Evolutionary conservation across 1,139 yeast genomes (phyloP).

Genomic region (Pichia sp.): DNA sequence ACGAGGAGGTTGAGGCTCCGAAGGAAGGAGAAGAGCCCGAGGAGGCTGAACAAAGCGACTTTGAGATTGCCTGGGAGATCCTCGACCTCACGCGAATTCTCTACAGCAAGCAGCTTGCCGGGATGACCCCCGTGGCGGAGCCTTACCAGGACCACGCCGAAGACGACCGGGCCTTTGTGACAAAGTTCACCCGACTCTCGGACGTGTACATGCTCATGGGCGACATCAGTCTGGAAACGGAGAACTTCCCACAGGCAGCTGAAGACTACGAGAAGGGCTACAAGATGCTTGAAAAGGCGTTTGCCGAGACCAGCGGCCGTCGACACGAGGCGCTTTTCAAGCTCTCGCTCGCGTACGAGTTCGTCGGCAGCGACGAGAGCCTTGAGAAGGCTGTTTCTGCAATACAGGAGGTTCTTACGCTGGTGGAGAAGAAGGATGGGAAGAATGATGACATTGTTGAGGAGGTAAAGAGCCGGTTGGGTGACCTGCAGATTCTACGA

Average conservation of each 20-base stretch:
- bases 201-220: constrained; percentile 80
- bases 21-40: constrained; percentile 21
- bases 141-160: constrained; percentile 26
- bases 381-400: constrained; percentile 58
- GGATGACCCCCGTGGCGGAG: constrained; percentile 36
- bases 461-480: constrained; percentile 50
- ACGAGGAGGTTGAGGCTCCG: constrained; percentile 23
- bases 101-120: constrained; percentile 34
- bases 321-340: constrained; percentile 81
- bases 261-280: constrained; percentile 60
- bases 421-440: constrained; percentile 55
- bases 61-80: constrained; percentile 85
- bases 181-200: constrained; percentile 39
- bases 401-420: constrained; percentile 37
- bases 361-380: constrained; percentile 52
- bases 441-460: constrained; percentile 45
- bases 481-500: constrained; percentile 47
- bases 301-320: constrained; percentile 49
- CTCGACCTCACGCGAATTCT: constrained; percentile 70
- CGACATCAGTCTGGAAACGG: constrained; percentile 83
- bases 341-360: constrained; percentile 75
- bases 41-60: constrained; percentile 61
- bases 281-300: constrained; percentile 52
- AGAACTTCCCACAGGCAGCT: constrained; percentile 74
- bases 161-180: not conserved